Evolutionary conservation across 306 rosid species (phyloP), one percentile per base, ranked within the genome.

Genomic region (Quercus ilex): DNA sequence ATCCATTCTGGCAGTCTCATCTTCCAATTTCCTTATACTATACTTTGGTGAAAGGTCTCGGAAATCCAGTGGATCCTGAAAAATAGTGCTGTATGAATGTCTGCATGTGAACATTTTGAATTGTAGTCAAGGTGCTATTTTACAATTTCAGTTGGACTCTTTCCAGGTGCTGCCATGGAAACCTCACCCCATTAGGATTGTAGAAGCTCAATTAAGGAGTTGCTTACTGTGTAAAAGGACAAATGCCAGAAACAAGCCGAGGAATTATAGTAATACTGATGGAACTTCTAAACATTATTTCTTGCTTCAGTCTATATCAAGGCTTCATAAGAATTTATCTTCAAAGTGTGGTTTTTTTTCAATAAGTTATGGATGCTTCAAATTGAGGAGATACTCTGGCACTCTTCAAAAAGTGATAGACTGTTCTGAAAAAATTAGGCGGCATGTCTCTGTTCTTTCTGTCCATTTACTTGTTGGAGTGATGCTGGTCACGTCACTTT

Each of bases 401-500:
- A 76, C 82, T 86, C 72, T 85, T 64, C 59, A 55, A 25, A 77
- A 85, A 65, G 56, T 74, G 71, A 78, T 80, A 60, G 80, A 77
- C 63, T 81, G 21, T 74, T 84, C 88, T 25, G 88, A 81, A 60
- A 85, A 80, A 43, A 25, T 80, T 74, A 80, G 87, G 63, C 87
- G 60, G 59, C 86, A 82, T 51, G 82, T 85, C 3, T 82, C 89
- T 65, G 12, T 88, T 75, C 72, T 64, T 9, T 83, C 87, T 77
- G 89, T 84, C 65, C 88, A 89, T 38, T 75, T 87, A 35, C 84
- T 84, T 69, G 87, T 86, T 71, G 94, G 92, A 59, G 81, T 92
- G 74, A 85, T 92, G 97, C 79, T 95, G 83, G 90, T 83, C 51
- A 77, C 90, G 91, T 86, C 99, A 28, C 90, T 89, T 85, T 91